phyloP scores from a whole-genome alignment of 176 grass and related monocot genomes.

The Phyllostachys edulis region DNA sequence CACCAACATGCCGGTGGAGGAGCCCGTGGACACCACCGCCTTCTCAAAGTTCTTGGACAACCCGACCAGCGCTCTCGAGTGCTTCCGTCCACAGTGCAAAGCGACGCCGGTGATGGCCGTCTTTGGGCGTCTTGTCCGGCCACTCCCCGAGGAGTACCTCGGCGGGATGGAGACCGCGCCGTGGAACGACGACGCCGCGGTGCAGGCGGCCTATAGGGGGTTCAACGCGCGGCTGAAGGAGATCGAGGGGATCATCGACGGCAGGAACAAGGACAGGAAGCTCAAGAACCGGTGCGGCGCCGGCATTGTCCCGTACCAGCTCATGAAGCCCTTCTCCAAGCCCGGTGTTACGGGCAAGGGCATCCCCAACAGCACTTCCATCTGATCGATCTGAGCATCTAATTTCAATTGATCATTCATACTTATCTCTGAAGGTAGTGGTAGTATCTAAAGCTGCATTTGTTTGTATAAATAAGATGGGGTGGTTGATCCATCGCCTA shows the following conservation, averaged over 20 bases:
- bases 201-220: slow-evolving; percentile 36
- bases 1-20: slow-evolving; percentile 70
- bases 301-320: slow-evolving; percentile 68
- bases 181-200: slow-evolving; percentile 45
- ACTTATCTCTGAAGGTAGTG: background rate
- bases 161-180: slow-evolving; percentile 38
- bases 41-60: slow-evolving; percentile 44
- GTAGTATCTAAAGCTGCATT: background rate
- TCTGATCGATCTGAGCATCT: slow-evolving; percentile 21
- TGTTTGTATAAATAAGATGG: background rate
- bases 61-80: slow-evolving; percentile 53
- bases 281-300: slow-evolving; percentile 67
- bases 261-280: slow-evolving; percentile 45
- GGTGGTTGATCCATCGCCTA: background rate
- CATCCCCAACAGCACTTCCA: slow-evolving; percentile 76
- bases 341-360: slow-evolving; percentile 56
- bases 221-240: slow-evolving; percentile 53
- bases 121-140: slow-evolving; percentile 57
- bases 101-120: slow-evolving; percentile 71
- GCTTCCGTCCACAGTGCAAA: slow-evolving; percentile 73
- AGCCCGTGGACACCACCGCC: slow-evolving; percentile 36
- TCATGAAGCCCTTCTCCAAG: slow-evolving; percentile 68
- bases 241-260: slow-evolving; percentile 62
- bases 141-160: slow-evolving; percentile 90
- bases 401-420: background rate